These are phyloP conservation scores for Lenwebbia sp. DNA, from an alignment of 345 rosid species.

Conservation along the genomic window DNA sequence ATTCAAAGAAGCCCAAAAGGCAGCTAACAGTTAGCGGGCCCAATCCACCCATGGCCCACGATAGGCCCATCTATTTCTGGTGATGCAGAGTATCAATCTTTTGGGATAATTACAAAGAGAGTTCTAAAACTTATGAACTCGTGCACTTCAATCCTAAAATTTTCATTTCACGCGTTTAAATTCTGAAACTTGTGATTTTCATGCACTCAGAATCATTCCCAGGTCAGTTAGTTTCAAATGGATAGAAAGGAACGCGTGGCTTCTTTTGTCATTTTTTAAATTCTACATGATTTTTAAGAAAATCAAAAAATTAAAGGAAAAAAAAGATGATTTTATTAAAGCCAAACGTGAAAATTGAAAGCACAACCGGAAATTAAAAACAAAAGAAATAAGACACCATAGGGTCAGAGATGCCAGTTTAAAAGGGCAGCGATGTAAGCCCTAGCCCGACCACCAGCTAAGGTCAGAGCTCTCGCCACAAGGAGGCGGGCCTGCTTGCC, in stretches of 20 bases:
- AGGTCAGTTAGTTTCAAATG: neutral
- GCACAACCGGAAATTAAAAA: neutral
- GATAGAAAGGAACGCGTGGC: too few relatives aligned
- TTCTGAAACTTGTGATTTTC: neutral
- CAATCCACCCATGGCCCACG: neutral
- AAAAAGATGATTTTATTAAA: too few relatives aligned
- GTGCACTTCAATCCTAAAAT: rapidly evolving
- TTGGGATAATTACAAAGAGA: rapidly evolving
- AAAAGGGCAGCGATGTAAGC: neutral
- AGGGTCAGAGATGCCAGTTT: neutral
- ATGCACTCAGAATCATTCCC: neutral
- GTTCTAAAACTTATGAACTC: neutral
- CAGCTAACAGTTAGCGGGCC: neutral
- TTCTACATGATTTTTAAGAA: too few relatives aligned
- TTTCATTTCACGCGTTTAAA: neutral
- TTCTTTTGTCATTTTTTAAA: too few relatives aligned
- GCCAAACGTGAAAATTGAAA: too few relatives aligned
- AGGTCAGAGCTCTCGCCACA: neutral
- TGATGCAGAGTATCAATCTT: neutral
- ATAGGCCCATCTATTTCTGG: neutral
- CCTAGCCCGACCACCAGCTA: neutral
- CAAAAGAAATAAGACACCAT: neutral
- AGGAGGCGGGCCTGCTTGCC: neutral
- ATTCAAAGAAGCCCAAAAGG: neutral
- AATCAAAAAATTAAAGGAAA: too few relatives aligned